Percentiles rank a stretch among this genome's conserved stretches.
These are phyloP conservation scores for Lachancea dasiensis DNA, from an alignment of 805 yeast genomes.

Conservation along the genomic window DNA sequence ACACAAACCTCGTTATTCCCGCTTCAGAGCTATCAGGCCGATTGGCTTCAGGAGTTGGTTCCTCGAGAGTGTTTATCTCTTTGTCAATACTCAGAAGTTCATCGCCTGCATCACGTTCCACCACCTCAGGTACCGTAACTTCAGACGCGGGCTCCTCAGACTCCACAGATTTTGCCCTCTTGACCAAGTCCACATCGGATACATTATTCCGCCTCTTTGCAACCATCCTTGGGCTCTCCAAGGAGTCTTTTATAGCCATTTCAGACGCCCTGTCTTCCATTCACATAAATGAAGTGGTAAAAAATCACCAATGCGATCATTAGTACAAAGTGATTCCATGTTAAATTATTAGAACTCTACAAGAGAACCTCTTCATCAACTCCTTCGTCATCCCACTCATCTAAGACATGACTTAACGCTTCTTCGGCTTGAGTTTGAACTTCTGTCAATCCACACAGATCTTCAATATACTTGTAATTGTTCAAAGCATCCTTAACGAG, in stretches of 20 bases:
- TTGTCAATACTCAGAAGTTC: too few relatives aligned
- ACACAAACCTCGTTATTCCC: constrained; percentile 37
- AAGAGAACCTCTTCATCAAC: constrained; percentile 17
- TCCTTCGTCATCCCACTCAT: constrained; percentile 24
- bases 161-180: constrained; percentile 11
- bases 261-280: too few relatives aligned
- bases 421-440: constrained; percentile 55
- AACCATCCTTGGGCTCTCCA: constrained; percentile 8
- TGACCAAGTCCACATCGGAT: constrained; percentile 19
- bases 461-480: constrained; percentile 62
- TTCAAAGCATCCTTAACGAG: constrained; percentile 69
- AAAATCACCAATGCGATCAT: too few relatives aligned
- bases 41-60: constrained; percentile 5
- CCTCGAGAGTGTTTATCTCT: too few relatives aligned
- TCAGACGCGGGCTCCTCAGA: too few relatives aligned
- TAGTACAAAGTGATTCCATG: constrained; percentile 3
- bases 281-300: too few relatives aligned
- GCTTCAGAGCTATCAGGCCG: constrained; percentile 28
- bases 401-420: constrained; percentile 26
- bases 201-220: constrained; percentile 23
- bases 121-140: too few relatives aligned
- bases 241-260: too few relatives aligned
- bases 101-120: too few relatives aligned
- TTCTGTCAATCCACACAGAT: constrained; percentile 68
- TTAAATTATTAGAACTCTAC: neutral